Base-by-base conservation (phyloP, 495 filamentous ascomycete genomes). In the Pyrenula massariospora region DNA sequence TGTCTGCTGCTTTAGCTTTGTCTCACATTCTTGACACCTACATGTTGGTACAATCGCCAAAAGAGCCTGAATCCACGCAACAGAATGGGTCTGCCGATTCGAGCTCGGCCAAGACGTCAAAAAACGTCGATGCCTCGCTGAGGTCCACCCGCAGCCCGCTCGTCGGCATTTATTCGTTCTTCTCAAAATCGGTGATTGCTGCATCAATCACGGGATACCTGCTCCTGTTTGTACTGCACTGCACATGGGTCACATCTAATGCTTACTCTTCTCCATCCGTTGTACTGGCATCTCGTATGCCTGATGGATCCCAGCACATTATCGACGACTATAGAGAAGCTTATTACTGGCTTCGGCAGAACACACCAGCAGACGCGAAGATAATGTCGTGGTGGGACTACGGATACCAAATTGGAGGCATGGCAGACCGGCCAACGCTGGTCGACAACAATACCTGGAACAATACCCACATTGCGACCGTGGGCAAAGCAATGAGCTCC, bases 351-450 rank as follows among this genome's bases (percentile, higher is more conserved):
- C 84, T 99, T 52, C 87, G 94, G 60, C 95, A 97, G 70, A 99
- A 99, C 69, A 97, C 94, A 2, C 76, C 84, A 19, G 80, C 91
- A 51, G 87, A 95, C 65, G 92, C 94, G 62, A 99, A 99, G 81
- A 87, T 99, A 65, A 97, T 97, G 94, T 91, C 89, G 15, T 99
- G 94, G 94, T 99, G 94, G 94, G 94, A 99, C 67, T 99, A 99
- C 62, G 94, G 94, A 54, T 99, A 99, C 73, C 94, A 99, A 73
- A 99, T 99, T 67, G 94, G 94, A 73, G 94, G 94, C 57, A 99
- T 99, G 94, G 94, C 94, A 36, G 94, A 99, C 70, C 84, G 94
- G 22, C 91, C 94, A 42, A 99, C 94, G 0, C 77, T 99, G 48
- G 94, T 99, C 20, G 94, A 99, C 74, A 99, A 99, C 75, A 99